Conservation (phyloP, 2,329 filamentous ascomycete species). For the Polytolypa hystricis region DNA sequence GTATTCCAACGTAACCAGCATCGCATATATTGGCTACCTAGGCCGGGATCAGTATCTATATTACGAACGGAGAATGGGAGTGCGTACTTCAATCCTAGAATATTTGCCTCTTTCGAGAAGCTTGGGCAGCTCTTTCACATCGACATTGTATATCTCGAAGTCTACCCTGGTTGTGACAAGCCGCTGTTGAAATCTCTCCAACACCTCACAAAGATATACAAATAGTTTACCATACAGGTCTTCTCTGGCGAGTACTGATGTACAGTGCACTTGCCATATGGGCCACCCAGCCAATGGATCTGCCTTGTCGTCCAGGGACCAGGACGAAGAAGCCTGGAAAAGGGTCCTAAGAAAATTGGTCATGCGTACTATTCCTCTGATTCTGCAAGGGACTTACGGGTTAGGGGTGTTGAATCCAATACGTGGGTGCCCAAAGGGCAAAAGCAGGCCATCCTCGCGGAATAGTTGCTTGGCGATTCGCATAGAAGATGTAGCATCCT, state of each 20-base stretch:
- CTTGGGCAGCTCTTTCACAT: conserved; percentile 12
- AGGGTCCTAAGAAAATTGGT: conserved; percentile 28
- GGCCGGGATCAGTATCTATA: background rate
- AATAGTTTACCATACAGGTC: conserved; percentile 33
- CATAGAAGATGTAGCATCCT: conserved; percentile 15
- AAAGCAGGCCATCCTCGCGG: conserved; percentile 28
- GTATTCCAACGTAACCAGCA: conserved; percentile 21
- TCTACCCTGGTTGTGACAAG: conserved; percentile 20
- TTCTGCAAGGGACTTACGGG: conserved; percentile 27
- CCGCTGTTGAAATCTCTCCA: conserved; percentile 22
- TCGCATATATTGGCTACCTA: conserved; percentile 34
- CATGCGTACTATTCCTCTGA: too few relatives aligned
- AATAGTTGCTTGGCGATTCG: conserved; percentile 23
- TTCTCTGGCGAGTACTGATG: conserved; percentile 16
- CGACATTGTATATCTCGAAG: conserved; percentile 20
- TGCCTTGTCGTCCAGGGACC: conserved; percentile 29
- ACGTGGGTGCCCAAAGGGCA: conserved; percentile 29
- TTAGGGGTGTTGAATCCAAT: conserved; percentile 28
- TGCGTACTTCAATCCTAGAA: conserved; percentile 30
- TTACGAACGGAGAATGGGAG: background rate
- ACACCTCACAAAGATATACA: conserved; percentile 20
- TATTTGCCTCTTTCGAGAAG: conserved; percentile 14
- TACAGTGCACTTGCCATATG: conserved; percentile 16
- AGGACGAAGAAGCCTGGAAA: conserved; percentile 18
- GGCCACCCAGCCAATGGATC: conserved; percentile 30